These are phyloP conservation scores for Olyra latifolia DNA, from an alignment of 176 grass and related monocot genomes.

Conservation along the genomic window DNA sequence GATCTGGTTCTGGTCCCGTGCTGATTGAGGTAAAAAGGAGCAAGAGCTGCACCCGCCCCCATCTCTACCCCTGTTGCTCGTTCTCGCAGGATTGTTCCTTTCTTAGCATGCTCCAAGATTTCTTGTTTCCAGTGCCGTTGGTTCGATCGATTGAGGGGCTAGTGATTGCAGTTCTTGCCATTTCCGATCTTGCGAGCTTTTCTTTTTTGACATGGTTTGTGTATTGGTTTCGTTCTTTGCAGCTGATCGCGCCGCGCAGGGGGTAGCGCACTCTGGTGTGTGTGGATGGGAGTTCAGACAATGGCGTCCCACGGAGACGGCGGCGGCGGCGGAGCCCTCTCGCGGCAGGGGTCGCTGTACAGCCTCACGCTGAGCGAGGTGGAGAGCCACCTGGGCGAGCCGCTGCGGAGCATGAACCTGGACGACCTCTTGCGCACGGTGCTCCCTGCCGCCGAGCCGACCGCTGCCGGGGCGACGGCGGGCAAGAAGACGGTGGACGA, in stretches of 20 bases:
- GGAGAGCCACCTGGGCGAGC: slow-evolving; percentile 75
- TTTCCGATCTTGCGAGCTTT: not conserved
- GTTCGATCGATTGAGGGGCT: not conserved
- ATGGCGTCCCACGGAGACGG: slow-evolving; percentile 57
- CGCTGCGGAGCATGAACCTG: slow-evolving; percentile 85
- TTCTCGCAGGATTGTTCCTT: slow-evolving; percentile 45
- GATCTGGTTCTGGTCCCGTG: slow-evolving; percentile 36
- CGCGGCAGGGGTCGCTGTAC: slow-evolving; percentile 67
- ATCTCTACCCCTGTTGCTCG: not conserved
- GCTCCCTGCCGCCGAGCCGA: slow-evolving; percentile 34
- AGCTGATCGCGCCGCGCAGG: slow-evolving; percentile 29
- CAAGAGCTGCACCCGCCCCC: slow-evolving; percentile 5
- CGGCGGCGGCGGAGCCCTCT: slow-evolving; percentile 32
- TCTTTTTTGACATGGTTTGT: not conserved
- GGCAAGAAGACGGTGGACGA: slow-evolving; percentile 85
- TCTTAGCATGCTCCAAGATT: slow-evolving; percentile 35
- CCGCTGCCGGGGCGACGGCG: not conserved
- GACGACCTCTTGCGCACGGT: slow-evolving; percentile 75
- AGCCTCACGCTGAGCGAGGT: slow-evolving; percentile 85
- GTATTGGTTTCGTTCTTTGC: not conserved
- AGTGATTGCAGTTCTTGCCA: not conserved
- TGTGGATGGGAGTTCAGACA: slow-evolving; percentile 73
- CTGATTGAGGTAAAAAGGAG: not conserved
- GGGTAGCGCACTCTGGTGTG: not conserved
- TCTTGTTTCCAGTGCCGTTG: slow-evolving; percentile 6